These are phyloP conservation scores for Periconia macrospinosa DNA, from an alignment of 2,329 filamentous ascomycete genomes.

Conservation along the genomic window DNA sequence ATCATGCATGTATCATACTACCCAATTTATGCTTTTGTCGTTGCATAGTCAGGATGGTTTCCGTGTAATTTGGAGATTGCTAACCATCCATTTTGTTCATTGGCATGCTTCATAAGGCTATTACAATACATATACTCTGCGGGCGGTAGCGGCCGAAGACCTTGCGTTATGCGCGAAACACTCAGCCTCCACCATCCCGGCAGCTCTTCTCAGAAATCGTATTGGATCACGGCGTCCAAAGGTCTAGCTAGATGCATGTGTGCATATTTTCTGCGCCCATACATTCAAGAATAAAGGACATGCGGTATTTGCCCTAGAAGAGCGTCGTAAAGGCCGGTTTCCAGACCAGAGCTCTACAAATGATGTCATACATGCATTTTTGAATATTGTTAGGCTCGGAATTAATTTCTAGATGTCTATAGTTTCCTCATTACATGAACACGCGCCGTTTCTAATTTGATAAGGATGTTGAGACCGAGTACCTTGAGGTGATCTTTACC, in stretches of 20 bases:
- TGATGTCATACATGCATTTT: too few species aligned
- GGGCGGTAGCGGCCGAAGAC: not conserved
- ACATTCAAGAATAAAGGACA: not conserved
- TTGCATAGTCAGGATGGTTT: too few species aligned
- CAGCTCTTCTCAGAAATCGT: not conserved
- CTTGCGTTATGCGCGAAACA: not conserved
- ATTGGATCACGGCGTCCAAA: not conserved
- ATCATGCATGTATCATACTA: too few species aligned
- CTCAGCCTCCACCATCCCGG: not conserved
- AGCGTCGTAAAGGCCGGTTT: not conserved
- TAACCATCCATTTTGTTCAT: too few species aligned
- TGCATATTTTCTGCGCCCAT: not conserved
- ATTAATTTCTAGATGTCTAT: too few species aligned
- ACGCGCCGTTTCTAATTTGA: too few species aligned
- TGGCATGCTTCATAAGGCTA: not conserved
- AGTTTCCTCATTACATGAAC: too few species aligned
- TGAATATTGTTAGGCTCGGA: not conserved
- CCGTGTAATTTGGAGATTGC: too few species aligned
- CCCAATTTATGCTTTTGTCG: too few species aligned
- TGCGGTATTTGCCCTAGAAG: not conserved
- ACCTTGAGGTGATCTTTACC: too few species aligned
- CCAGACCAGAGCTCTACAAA: not conserved
- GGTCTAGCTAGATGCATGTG: not conserved
- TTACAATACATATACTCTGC: not conserved
- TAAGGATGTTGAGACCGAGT: too few species aligned